These are phyloP conservation scores for Lupinus albus DNA, from an alignment of 306 rosid species.

Conservation along the genomic window DNA sequence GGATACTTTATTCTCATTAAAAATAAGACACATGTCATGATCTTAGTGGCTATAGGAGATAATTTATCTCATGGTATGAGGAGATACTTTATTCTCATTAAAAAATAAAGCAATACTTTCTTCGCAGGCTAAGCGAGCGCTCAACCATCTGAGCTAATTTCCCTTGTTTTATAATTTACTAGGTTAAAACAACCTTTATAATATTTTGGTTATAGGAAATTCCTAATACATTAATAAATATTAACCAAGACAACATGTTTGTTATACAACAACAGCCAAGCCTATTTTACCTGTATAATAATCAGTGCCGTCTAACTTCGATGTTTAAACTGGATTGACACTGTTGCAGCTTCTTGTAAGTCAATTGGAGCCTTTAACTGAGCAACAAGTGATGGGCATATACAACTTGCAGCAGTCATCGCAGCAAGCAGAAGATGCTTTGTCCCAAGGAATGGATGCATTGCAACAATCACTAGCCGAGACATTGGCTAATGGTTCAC, in stretches of 20 bases:
- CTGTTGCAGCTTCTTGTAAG: constrained; percentile 73
- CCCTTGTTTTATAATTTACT: constrained; percentile 38
- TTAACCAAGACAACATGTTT: background rate
- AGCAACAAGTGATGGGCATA: constrained; percentile 84
- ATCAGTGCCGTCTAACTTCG: constrained; percentile 11
- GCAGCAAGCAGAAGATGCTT: constrained; percentile 96
- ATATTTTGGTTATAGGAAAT: too few relatives aligned
- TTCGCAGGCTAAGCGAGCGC: constrained; percentile 98
- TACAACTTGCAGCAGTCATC: constrained; percentile 92
- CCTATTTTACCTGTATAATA: background rate
- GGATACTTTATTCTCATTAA: too few relatives aligned
- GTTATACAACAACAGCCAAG: too few relatives aligned
- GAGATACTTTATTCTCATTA: too few relatives aligned
- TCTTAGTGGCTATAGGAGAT: too few relatives aligned
- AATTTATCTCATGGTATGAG: too few relatives aligned
- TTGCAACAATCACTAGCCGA: constrained; percentile 94
- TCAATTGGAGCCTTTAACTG: constrained; percentile 92
- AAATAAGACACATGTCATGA: too few relatives aligned
- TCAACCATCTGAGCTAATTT: constrained; percentile 99
- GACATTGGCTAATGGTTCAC: constrained; percentile 83
- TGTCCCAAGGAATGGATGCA: constrained; percentile 98
- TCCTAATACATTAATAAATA: too few relatives aligned
- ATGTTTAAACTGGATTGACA: background rate
- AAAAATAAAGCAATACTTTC: background rate
- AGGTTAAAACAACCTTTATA: too few relatives aligned